Evolutionary conservation across 148 eudicot genomes (phyloP).

Genomic region (Camellia lanceoleosa): DNA sequence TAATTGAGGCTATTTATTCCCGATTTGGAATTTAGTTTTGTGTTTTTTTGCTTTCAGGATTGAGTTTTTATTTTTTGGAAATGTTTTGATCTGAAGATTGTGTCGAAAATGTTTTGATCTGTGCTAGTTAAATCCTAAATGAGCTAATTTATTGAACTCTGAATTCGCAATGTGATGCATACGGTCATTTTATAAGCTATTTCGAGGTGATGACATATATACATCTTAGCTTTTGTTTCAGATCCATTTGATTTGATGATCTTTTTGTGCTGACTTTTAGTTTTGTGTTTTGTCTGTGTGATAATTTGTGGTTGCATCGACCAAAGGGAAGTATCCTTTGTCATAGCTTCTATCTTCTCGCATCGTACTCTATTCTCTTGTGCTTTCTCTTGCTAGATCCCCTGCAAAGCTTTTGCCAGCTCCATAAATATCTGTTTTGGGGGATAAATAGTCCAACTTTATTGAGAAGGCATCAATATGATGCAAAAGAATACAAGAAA

Average conservation of each 20-base stretch:
- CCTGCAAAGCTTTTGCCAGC: too few species aligned
- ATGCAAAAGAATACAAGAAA: too few species aligned
- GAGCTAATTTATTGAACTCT: neutral
- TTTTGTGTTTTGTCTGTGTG: neutral
- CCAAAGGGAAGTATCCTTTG: neutral
- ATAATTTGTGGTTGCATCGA: neutral
- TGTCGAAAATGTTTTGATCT: neutral
- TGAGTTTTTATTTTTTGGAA: neutral
- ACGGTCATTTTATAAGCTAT: neutral
- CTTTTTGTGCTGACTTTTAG: neutral
- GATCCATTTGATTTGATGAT: neutral
- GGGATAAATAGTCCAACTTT: too few species aligned
- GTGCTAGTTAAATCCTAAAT: neutral
- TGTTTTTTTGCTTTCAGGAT: neutral
- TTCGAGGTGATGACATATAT: neutral
- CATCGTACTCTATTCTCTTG: neutral
- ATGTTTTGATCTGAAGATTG: constrained; percentile 1
- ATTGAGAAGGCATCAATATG: too few species aligned
- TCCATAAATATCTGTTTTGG: too few species aligned
- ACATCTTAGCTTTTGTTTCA: constrained; percentile 1
- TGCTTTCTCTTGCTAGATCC: neutral
- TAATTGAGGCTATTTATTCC: neutral
- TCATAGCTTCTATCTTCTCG: neutral
- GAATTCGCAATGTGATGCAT: neutral
- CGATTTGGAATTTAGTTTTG: neutral